These are phyloP conservation scores for Pseudopyricularia cyperi DNA, from an alignment of 2,329 filamentous ascomycete species.

Conservation along the genomic window DNA sequence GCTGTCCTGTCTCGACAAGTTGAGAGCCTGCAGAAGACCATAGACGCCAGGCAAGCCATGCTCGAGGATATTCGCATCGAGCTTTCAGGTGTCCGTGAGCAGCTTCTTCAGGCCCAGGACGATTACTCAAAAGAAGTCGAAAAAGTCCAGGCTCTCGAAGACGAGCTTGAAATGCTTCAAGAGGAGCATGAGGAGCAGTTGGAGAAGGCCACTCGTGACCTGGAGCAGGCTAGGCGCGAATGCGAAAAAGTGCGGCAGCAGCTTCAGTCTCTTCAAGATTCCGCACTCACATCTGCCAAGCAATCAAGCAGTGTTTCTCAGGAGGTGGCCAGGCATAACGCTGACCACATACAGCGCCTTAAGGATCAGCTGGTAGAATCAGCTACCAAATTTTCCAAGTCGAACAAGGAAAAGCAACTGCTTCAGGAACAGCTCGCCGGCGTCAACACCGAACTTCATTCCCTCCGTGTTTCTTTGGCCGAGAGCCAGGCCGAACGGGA, in stretches of 20 bases:
- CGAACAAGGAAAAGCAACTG: constrained; percentile 45
- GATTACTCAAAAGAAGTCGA: constrained; percentile 49
- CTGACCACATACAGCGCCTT: constrained; percentile 34
- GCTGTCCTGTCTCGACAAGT: constrained; percentile 59
- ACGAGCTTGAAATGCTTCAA: constrained; percentile 65
- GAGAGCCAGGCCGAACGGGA: constrained; percentile 53
- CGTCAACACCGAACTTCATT: constrained; percentile 46
- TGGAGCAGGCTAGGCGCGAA: constrained; percentile 29
- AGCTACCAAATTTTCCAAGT: constrained; percentile 41
- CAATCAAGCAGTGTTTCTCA: constrained; percentile 16
- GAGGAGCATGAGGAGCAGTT: constrained; percentile 51
- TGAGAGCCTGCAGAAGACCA: constrained; percentile 57
- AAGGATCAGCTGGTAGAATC: constrained; percentile 45
- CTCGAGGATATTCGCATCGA: constrained; percentile 55
- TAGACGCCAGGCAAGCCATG: constrained; percentile 52
- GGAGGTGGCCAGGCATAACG: constrained; percentile 19
- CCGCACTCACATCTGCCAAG: constrained; percentile 13
- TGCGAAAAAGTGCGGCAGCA: constrained; percentile 30
- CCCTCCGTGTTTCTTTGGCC: constrained; percentile 40
- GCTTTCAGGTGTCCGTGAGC: constrained; percentile 51
- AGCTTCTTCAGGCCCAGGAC: constrained; percentile 54
- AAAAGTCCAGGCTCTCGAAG: constrained; percentile 55
- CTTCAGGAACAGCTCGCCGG: constrained; percentile 51
- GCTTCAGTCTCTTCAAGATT: constrained; percentile 19
- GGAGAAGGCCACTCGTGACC: constrained; percentile 39